Conservation (phyloP, 1,284 basidiomycete genomes). For the Rhodotorula sp. region DNA sequence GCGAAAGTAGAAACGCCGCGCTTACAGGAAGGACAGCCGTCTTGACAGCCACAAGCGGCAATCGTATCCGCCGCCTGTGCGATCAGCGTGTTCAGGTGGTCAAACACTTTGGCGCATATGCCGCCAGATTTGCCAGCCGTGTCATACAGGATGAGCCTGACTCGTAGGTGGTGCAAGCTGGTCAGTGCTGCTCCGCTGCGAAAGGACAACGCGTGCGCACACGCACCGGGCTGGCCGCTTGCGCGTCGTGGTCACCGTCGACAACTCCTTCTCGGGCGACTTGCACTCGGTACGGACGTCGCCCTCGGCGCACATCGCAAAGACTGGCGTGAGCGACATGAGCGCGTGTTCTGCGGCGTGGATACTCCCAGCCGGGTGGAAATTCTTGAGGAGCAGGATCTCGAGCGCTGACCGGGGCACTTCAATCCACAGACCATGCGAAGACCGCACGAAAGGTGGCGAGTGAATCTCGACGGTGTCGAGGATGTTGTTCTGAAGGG, state of each 20-base stretch:
- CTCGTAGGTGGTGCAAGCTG: not conserved
- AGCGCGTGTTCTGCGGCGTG: constrained; percentile 83
- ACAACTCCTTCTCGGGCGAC: constrained; percentile 69
- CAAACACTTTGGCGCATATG: constrained; percentile 74
- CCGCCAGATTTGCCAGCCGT: constrained; percentile 67
- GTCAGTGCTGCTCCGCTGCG: not conserved
- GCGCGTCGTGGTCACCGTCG: constrained; percentile 58
- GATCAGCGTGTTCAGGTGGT: constrained; percentile 68
- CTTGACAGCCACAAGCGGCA: constrained; percentile 65
- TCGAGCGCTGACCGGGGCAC: constrained; percentile 62
- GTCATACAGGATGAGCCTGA: constrained; percentile 80
- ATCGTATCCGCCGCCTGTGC: constrained; percentile 63
- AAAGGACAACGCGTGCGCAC: not conserved
- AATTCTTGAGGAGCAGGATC: constrained; percentile 57
- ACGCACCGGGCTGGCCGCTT: constrained; percentile 72
- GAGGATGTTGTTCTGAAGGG: constrained; percentile 57
- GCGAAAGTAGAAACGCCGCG: constrained; percentile 38
- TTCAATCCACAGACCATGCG: constrained; percentile 82
- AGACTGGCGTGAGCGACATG: constrained; percentile 64
- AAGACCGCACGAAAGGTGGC: constrained; percentile 71
- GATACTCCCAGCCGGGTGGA: constrained; percentile 72
- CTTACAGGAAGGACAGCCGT: constrained; percentile 73
- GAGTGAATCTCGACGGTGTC: constrained; percentile 77
- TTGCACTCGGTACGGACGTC: constrained; percentile 87
- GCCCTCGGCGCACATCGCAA: constrained; percentile 60